Base-by-base conservation (phyloP, 1,139 yeast species). In the Yamadazyma membranifaciens region DNA sequence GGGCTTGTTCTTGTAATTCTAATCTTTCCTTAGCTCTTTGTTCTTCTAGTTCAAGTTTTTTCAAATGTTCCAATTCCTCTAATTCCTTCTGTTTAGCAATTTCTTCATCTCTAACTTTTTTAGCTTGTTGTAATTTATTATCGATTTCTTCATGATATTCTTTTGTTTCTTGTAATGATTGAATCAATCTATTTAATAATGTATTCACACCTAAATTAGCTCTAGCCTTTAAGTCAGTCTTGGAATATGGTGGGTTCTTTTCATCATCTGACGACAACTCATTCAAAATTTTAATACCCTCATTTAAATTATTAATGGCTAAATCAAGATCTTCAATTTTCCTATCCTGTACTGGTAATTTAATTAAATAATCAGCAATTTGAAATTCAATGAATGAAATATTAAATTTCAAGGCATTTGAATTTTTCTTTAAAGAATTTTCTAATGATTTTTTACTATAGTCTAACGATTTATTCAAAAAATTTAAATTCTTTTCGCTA, bases 351-450 rank as follows among this genome's bases (percentile, higher is more conserved):
- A 75, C 66, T 0, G 83, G 75, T 31, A 81, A 63, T 49, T 85
- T 85, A 47, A 87, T 78, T 27, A 91, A 66, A 48, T 81, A 80
- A 51, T 89, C 96, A 0, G 97, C 97, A 46, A 87, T 71, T 60
- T 89, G 96, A 63, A 85, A 88, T 55, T 87, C 86, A 37, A 92
- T 73, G 56, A 84, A 86, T 0, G 97, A 95, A 43, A 84, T 75
- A 57, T 92, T 92, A 67, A 87, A 92, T 51, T 75, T 74, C 47
- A 83, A 67, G 6, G 66, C 49, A 36, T 48, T 50, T 13, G 47
- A 49, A 9, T 79, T 67, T 9, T 59, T 45, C 10, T 42, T 43
- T 9, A 79, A 65, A 15, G 64, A 57, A 42, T 57, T 64, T 38
- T 59, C 59, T 37, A 78, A 66, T 0, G 96, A 89, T 48, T 70